phyloP scores from a whole-genome alignment of 371 early-diverging fungal species.

The Lichtheimia ramosa region DNA sequence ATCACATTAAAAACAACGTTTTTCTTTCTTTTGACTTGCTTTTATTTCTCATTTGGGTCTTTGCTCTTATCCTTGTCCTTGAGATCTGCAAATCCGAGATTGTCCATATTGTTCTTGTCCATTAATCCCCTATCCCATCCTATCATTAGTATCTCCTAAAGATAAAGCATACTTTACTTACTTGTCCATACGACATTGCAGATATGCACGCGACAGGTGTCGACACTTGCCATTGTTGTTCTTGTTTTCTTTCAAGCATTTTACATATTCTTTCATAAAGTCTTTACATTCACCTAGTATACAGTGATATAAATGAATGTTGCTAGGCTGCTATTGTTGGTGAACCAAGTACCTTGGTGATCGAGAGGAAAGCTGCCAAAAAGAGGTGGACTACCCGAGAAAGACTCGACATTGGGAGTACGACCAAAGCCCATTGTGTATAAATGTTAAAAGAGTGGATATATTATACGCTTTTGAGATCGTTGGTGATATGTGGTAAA shows the following conservation, averaged over 20 bases:
- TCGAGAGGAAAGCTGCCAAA: slow-evolving; percentile 84
- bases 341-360: slow-evolving; percentile 54
- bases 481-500: background rate
- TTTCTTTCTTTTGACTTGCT: background rate
- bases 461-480: background rate
- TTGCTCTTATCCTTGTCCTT: slow-evolving; percentile 5
- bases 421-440: slow-evolving; percentile 65
- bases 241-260: slow-evolving; percentile 70
- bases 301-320: background rate
- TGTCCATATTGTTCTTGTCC: slow-evolving; percentile 67
- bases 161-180: slow-evolving; percentile 22
- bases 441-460: background rate
- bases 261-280: slow-evolving; percentile 71
- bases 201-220: slow-evolving; percentile 66
- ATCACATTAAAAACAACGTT: background rate
- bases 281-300: slow-evolving; percentile 69
- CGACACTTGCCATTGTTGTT: slow-evolving; percentile 69
- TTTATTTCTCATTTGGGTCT: background rate
- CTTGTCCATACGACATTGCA: slow-evolving; percentile 86
- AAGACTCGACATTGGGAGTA: slow-evolving; percentile 60
- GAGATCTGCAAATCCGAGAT: slow-evolving; percentile 66
- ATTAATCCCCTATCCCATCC: slow-evolving; percentile 59
- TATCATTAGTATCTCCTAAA: background rate
- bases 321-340: background rate
- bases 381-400: slow-evolving; percentile 69